Evolutionary conservation across 2,329 filamentous ascomycete genomes (phyloP).

Genomic region (Alternaria incomplexa): DNA sequence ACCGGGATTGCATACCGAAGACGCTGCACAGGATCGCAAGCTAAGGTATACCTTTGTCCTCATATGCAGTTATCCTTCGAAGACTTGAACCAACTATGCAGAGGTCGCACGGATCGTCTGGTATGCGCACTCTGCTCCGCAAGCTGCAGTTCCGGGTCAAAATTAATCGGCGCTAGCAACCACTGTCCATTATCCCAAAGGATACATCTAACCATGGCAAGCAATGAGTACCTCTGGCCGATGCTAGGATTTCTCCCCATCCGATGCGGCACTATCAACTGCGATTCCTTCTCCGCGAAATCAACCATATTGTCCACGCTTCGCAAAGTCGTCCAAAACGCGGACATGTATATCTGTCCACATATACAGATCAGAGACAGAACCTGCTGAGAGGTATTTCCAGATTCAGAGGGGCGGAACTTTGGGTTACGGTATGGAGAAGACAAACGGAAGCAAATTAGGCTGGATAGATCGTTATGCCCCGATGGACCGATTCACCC

Average conservation of each 20-base stretch:
- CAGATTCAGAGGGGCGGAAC: too few relatives aligned
- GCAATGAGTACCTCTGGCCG: background rate
- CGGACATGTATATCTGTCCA: background rate
- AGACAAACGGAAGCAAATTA: too few relatives aligned
- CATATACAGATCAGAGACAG: fast-evolving
- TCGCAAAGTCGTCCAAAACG: background rate
- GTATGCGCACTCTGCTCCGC: background rate
- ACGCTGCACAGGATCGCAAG: background rate
- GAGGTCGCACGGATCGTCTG: fast-evolving
- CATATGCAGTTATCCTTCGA: background rate
- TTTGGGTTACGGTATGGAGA: too few relatives aligned
- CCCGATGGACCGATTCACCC: too few relatives aligned
- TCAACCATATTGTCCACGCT: background rate
- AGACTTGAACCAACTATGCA: background rate
- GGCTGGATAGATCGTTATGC: too few relatives aligned
- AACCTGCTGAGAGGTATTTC: background rate
- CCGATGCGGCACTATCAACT: background rate
- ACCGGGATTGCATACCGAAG: fast-evolving
- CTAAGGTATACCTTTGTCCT: background rate
- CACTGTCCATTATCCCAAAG: background rate
- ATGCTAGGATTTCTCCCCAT: background rate
- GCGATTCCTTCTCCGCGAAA: background rate
- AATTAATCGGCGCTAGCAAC: too few relatives aligned
- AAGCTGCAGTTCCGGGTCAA: background rate
- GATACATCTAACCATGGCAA: fast-evolving